phyloP scores from a whole-genome alignment of 805 yeast genomes.

The Wickerhamomyces subpelliculosus region DNA sequence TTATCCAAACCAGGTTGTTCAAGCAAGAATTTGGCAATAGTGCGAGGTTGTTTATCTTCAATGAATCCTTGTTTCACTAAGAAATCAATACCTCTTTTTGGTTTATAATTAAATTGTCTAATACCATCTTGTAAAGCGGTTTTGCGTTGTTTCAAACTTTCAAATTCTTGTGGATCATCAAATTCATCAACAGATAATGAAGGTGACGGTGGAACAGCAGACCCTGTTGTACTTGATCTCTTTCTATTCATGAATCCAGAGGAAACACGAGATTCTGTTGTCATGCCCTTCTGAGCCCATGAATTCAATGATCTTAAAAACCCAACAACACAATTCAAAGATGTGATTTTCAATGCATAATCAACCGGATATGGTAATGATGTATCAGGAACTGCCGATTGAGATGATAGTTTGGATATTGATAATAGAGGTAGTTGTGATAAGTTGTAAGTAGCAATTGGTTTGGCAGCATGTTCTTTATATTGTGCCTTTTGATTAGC shows the following conservation, averaged over 20 bases:
- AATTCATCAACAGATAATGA: slow-evolving; percentile 26
- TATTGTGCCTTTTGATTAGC: slow-evolving; percentile 56
- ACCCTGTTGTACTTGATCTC: slow-evolving; percentile 22
- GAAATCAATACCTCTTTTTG: slow-evolving; percentile 67
- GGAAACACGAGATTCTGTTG: slow-evolving; percentile 20
- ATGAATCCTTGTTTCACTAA: slow-evolving; percentile 63
- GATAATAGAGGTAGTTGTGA: slow-evolving; percentile 71
- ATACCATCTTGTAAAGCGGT: slow-evolving; percentile 75
- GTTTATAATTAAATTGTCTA: slow-evolving; percentile 74
- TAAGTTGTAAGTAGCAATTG: slow-evolving; percentile 68
- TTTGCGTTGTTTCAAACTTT: slow-evolving; percentile 74
- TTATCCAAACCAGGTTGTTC: slow-evolving; percentile 76
- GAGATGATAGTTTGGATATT: slow-evolving; percentile 49
- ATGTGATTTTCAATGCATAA: slow-evolving; percentile 74
- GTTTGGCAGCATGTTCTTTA: slow-evolving; percentile 42
- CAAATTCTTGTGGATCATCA: slow-evolving; percentile 82
- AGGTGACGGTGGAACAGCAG: slow-evolving; percentile 8
- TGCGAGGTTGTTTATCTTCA: slow-evolving; percentile 48
- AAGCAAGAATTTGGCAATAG: slow-evolving; percentile 70
- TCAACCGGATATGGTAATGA: slow-evolving; percentile 59
- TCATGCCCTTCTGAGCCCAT: slow-evolving; percentile 73
- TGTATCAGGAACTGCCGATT: slow-evolving; percentile 49
- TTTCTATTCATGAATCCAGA: slow-evolving; percentile 16
- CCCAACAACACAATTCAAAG: slow-evolving; percentile 75
- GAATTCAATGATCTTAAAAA: slow-evolving; percentile 73